Evolutionary conservation across 2,329 filamentous ascomycete species (phyloP).

Genomic region (Alternaria solani): DNA sequence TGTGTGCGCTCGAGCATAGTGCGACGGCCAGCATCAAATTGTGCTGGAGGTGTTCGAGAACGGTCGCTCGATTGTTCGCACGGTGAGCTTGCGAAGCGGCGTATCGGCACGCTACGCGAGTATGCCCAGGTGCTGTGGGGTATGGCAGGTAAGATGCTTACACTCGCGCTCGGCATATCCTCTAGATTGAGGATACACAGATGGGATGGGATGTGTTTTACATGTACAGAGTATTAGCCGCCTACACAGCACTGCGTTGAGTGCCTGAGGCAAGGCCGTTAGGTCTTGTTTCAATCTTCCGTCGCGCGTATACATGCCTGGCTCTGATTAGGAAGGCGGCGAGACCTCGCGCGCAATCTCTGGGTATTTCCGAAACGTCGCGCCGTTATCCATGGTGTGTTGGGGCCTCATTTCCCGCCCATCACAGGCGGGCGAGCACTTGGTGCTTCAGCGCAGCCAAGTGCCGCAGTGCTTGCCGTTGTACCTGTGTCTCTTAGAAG

Average conservation of each 20-base stretch:
- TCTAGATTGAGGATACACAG: background rate
- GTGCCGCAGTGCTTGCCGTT: background rate
- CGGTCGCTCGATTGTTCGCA: background rate
- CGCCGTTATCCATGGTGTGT: constrained; percentile 20
- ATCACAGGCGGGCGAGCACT: constrained; percentile 20
- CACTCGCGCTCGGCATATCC: background rate
- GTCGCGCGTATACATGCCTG: background rate
- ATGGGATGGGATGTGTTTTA: constrained; percentile 1
- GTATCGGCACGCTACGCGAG: constrained; percentile 1
- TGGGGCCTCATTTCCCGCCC: constrained; percentile 34
- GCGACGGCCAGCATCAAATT: background rate
- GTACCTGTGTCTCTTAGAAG: background rate
- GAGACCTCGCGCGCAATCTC: constrained; percentile 34
- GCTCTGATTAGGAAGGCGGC: constrained; percentile 10
- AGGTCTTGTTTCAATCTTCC: constrained; percentile 10
- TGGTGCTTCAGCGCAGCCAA: constrained; percentile 7
- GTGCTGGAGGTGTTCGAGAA: background rate
- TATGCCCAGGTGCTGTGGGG: background rate
- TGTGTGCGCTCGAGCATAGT: background rate
- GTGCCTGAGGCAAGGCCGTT: constrained; percentile 2
- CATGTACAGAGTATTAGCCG: background rate
- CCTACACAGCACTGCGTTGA: constrained; percentile 1
- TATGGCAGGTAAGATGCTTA: constrained; percentile 7
- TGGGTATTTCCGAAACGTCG: constrained; percentile 31
- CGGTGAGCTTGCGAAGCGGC: background rate